Conservation (phyloP, 2,329 filamentous ascomycete species). For the Chaetomiaceae sp. region DNA sequence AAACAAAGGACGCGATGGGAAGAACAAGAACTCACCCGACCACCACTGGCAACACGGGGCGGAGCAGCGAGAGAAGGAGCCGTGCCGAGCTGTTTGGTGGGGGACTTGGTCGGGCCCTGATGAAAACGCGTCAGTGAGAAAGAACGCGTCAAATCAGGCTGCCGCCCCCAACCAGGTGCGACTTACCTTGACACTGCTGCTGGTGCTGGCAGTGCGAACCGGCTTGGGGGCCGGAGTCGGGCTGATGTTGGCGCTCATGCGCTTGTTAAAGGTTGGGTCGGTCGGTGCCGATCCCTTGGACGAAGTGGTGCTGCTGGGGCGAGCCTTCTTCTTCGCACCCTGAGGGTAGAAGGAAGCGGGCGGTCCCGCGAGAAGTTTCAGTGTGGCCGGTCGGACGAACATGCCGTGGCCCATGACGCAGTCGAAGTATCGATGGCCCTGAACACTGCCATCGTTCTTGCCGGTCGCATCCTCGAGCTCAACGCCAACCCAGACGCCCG, state of each 20-base stretch:
- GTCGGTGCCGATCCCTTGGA: conserved; percentile 38
- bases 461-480: conserved; percentile 77
- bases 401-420: conserved; percentile 73
- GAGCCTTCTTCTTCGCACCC: conserved; percentile 31
- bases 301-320: conserved; percentile 48
- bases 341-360: not conserved
- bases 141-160: not conserved
- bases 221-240: conserved; percentile 65
- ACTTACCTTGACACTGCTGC: no score
- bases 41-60: no score
- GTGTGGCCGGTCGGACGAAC: conserved; percentile 73
- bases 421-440: conserved; percentile 83
- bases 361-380: conserved; percentile 32
- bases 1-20: no score
- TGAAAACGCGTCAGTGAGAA: no score
- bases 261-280: conserved; percentile 53
- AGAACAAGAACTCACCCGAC: no score
- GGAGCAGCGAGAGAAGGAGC: no score
- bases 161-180: no score
- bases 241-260: conserved; percentile 68
- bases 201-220: conserved; percentile 47
- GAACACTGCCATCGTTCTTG: conserved; percentile 91
- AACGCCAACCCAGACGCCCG: conserved; percentile 83
- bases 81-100: conserved; percentile 65
- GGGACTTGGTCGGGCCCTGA: conserved; percentile 75